A percentile compares a stretch with the other conserved stretches of the same genome.
Conservation (phyloP, 2,329 filamentous ascomycete genomes). For the Talaromyces sp. region DNA sequence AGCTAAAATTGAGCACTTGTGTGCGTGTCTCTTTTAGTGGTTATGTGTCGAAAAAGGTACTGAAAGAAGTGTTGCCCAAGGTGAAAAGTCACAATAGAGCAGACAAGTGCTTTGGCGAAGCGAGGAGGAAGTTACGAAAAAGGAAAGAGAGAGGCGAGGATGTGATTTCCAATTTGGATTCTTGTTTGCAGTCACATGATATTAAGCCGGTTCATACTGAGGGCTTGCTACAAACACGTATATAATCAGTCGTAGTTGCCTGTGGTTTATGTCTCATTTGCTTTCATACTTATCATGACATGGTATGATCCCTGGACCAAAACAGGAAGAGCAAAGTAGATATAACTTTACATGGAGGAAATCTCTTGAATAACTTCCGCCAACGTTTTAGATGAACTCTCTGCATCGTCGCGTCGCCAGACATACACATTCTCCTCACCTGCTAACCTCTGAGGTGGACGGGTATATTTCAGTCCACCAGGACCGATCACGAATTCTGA, state of each 20-base stretch:
- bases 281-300: neutral
- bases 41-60: no score
- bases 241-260: neutral
- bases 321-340: neutral
- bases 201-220: neutral
- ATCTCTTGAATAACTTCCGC: slow-evolving; percentile 13
- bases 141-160: neutral
- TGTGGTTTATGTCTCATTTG: neutral
- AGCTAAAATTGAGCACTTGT: no score
- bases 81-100: no score
- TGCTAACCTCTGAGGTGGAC: neutral
- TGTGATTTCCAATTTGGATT: neutral
- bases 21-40: no score
- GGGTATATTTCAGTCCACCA: slow-evolving; percentile 12
- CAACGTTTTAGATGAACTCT: slow-evolving; percentile 4
- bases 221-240: neutral
- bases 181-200: neutral
- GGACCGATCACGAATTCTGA: slow-evolving; percentile 1
- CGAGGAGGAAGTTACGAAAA: no score
- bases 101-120: no score
- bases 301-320: neutral
- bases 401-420: slow-evolving; percentile 5
- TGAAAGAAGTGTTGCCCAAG: no score
- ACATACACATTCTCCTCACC: neutral
- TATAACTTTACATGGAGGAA: neutral